phyloP scores from a whole-genome alignment of 2,329 filamentous ascomycete species.

The Diaporthe sp. region DNA sequence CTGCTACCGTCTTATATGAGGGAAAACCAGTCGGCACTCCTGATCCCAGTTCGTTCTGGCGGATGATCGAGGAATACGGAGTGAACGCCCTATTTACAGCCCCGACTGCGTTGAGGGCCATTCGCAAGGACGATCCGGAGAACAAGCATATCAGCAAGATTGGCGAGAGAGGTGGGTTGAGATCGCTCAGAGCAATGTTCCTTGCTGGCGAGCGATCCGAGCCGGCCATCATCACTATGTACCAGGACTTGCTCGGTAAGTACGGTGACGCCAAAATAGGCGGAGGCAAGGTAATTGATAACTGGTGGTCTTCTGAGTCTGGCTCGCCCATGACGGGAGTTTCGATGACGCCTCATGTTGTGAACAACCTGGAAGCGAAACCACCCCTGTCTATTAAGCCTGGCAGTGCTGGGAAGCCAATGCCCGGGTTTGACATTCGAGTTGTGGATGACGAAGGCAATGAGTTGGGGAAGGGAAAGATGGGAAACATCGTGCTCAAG shows the following conservation, averaged over 20 bases:
- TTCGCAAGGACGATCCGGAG: conserved; percentile 86
- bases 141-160: conserved; percentile 74
- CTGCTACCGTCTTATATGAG: conserved; percentile 90
- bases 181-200: conserved; percentile 80
- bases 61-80: conserved; percentile 86
- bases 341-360: conserved; percentile 67
- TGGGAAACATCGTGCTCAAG: conserved; percentile 93
- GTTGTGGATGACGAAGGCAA: conserved; percentile 85
- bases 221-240: conserved; percentile 85
- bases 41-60: conserved; percentile 89
- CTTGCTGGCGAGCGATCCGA: conserved; percentile 92
- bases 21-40: conserved; percentile 95
- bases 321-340: conserved; percentile 72
- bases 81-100: conserved; percentile 90
- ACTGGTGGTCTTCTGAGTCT: conserved; percentile 74
- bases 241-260: conserved; percentile 78
- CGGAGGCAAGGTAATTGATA: conserved; percentile 71
- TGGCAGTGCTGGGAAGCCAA: conserved; percentile 89
- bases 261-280: conserved; percentile 70
- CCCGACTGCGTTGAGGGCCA: conserved; percentile 88
- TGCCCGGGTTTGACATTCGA: conserved; percentile 91
- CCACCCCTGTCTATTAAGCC: conserved; percentile 77
- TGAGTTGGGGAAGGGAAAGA: conserved; percentile 78
- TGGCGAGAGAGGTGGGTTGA: conserved; percentile 79
- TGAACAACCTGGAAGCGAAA: conserved; percentile 54